Percentiles rank a stretch among this genome's conserved stretches.
These are phyloP conservation scores for Pseudomonodictys pantanalensis DNA, from an alignment of 495 filamentous ascomycete genomes.

Conservation along the genomic window DNA sequence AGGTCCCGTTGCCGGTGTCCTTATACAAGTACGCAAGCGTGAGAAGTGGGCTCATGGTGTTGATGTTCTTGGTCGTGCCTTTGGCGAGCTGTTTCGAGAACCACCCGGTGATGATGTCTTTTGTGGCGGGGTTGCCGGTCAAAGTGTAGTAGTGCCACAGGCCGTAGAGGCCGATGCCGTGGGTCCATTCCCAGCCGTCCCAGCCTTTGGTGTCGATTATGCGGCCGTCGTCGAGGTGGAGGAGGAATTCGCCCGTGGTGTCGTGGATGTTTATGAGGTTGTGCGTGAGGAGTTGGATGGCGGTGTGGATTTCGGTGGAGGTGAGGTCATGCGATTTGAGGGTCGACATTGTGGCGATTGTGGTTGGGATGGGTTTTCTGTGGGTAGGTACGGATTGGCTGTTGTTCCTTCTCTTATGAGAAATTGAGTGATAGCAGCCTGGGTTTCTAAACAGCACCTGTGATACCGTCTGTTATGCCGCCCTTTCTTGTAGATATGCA, in stretches of 20 bases:
- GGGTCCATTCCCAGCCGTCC: conserved; percentile 79
- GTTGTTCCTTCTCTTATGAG: background rate
- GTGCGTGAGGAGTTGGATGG: conserved; percentile 60
- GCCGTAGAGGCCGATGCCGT: conserved; percentile 74
- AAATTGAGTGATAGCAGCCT: too few species aligned
- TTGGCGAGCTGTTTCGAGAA: conserved; percentile 61
- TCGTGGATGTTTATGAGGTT: conserved; percentile 71
- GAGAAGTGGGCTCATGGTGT: conserved; percentile 72
- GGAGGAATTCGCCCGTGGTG: conserved; percentile 63
- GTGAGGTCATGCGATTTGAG: conserved; percentile 16
- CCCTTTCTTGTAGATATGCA: too few species aligned
- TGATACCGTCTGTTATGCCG: too few species aligned
- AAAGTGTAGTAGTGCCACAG: conserved; percentile 72
- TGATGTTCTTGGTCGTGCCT: conserved; percentile 77
- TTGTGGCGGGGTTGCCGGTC: conserved; percentile 51
- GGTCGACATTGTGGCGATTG: conserved; percentile 10
- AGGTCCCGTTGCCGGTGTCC: conserved; percentile 58
- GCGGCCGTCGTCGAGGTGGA: conserved; percentile 63
- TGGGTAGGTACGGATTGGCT: background rate
- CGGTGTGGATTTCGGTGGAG: conserved; percentile 46
- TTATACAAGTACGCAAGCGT: conserved; percentile 71
- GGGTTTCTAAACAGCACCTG: too few species aligned
- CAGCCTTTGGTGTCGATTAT: conserved; percentile 78
- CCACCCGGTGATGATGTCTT: conserved; percentile 65
- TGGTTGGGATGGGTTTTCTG: background rate